A percentile compares a stretch with the other conserved stretches of the same genome.
Evolutionary conservation across 768 basidiomycete species (phyloP).

Genomic region (Lactarius indigo): DNA sequence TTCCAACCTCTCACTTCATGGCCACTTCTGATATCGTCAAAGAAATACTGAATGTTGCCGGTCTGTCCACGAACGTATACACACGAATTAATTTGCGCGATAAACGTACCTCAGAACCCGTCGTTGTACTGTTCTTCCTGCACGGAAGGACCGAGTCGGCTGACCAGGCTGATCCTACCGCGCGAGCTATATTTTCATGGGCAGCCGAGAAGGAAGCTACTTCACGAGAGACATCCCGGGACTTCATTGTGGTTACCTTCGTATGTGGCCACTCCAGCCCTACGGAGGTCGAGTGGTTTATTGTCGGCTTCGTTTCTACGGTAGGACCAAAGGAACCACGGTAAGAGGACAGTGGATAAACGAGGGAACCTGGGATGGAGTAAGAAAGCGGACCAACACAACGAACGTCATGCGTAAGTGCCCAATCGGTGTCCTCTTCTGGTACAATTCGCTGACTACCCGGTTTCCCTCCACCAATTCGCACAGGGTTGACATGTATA

Average conservation of each 20-base stretch:
- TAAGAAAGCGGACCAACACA: constrained; percentile 33
- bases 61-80: constrained; percentile 32
- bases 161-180: constrained; percentile 34
- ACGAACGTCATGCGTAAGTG: constrained; percentile 44
- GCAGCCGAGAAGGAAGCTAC: constrained; percentile 24
- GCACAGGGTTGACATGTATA: constrained; percentile 46
- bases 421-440: background rate
- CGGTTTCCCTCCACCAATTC: background rate
- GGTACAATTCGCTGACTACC: constrained; percentile 21
- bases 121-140: constrained; percentile 43
- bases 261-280: constrained; percentile 32
- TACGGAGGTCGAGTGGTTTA: background rate
- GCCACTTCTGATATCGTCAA: constrained; percentile 19
- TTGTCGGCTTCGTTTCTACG: background rate
- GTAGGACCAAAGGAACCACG: constrained; percentile 56
- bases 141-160: constrained; percentile 44
- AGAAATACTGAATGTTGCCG: constrained; percentile 30
- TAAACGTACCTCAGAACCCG: constrained; percentile 11
- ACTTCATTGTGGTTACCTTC: constrained; percentile 46
- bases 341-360: constrained; percentile 37
- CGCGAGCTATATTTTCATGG: constrained; percentile 34
- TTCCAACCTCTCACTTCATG: background rate
- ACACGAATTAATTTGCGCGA: constrained; percentile 21
- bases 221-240: constrained; percentile 31
- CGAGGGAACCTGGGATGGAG: constrained; percentile 40